Percentiles rank a stretch among this genome's conserved stretches.
Evolutionary conservation across 2,329 filamentous ascomycete species (phyloP).

Genomic region (Pestalotiopsis fici): DNA sequence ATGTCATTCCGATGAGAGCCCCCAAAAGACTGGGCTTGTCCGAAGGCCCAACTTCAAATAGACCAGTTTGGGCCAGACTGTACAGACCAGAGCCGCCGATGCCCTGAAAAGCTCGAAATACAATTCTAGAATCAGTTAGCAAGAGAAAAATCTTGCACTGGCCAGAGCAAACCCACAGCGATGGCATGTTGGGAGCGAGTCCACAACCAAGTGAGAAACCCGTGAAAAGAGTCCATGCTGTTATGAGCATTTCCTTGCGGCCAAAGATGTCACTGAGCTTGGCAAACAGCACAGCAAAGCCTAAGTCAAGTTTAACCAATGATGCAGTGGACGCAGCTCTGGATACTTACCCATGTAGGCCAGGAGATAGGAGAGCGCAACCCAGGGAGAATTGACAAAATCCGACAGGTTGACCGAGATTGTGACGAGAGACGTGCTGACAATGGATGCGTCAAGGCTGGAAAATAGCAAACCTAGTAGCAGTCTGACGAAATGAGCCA

Average conservation of each 20-base stretch:
- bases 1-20: conserved; percentile 54
- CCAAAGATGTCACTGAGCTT: conserved; percentile 62
- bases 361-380: conserved; percentile 56
- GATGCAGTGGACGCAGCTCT: too few relatives aligned
- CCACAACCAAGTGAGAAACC: conserved; percentile 57
- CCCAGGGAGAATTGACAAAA: conserved; percentile 54
- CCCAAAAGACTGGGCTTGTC: conserved; percentile 55
- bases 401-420: conserved; percentile 54
- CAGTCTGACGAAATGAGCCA: conserved; percentile 36
- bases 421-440: conserved; percentile 58
- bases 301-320: conserved; percentile 25
- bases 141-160: too few relatives aligned
- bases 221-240: conserved; percentile 56
- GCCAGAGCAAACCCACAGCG: conserved; percentile 41
- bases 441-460: conserved; percentile 58
- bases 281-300: conserved; percentile 59
- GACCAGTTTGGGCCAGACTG: conserved; percentile 57
- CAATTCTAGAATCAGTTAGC: conserved; percentile 41
- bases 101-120: conserved; percentile 60
- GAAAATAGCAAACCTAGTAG: conserved; percentile 57
- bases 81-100: conserved; percentile 64
- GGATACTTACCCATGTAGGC: conserved; percentile 52
- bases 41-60: conserved; percentile 57
- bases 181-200: conserved; percentile 48
- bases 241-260: conserved; percentile 48